Conservation (phyloP, 345 rosid species). For the Dovyalis caffra region DNA sequence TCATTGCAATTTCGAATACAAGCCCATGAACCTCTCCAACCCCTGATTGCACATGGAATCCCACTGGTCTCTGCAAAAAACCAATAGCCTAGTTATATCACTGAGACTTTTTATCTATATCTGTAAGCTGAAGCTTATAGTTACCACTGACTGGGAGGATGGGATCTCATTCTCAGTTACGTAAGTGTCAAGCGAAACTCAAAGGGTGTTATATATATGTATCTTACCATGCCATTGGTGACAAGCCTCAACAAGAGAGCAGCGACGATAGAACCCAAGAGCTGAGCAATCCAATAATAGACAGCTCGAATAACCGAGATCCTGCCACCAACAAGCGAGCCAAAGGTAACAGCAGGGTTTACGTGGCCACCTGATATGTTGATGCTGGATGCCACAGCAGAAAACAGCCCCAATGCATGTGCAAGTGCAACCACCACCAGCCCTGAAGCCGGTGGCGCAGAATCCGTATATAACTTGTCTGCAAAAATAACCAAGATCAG, state of each 20-base stretch:
- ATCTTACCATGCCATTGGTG: conserved; percentile 61
- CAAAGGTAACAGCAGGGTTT: no score
- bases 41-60: conserved; percentile 53
- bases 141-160: no score
- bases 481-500: background rate
- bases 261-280: conserved; percentile 61
- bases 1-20: conserved; percentile 39
- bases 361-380: conserved; percentile 76
- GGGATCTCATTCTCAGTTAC: no score
- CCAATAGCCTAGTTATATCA: background rate
- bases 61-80: conserved; percentile 56
- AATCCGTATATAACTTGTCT: conserved; percentile 51
- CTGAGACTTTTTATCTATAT: no score
- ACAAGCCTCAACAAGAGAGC: conserved; percentile 57
- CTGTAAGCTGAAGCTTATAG: no score
- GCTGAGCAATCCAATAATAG: conserved; percentile 77
- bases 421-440: conserved; percentile 60
- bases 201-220: background rate
- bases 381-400: conserved; percentile 56
- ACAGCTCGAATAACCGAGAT: conserved; percentile 54
- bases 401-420: conserved; percentile 57
- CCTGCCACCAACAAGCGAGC: conserved; percentile 65
- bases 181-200: no score
- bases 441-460: conserved; percentile 37
- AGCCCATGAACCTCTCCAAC: conserved; percentile 46